These are phyloP conservation scores for Hevea brasiliensis DNA, from an alignment of 345 rosid species.

Conservation along the genomic window DNA sequence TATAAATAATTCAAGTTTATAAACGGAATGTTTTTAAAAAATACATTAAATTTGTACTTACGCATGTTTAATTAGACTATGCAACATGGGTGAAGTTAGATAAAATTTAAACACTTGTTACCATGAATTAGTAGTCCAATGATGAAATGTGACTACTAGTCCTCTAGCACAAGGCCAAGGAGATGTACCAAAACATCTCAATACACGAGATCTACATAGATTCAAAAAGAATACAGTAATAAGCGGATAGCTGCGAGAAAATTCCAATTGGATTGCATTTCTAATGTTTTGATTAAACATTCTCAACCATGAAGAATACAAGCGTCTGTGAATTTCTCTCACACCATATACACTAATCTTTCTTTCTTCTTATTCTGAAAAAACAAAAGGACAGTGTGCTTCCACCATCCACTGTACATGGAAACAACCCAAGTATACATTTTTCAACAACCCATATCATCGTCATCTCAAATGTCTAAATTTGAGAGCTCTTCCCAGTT, in stretches of 20 bases:
- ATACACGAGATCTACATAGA: too few relatives aligned
- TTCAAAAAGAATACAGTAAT: neutral
- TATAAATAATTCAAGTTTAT: too few relatives aligned
- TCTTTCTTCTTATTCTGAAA: slow-evolving; percentile 42
- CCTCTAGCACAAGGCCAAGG: too few relatives aligned
- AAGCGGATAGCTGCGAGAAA: neutral
- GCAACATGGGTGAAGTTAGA: too few relatives aligned
- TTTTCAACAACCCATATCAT: slow-evolving; percentile 32
- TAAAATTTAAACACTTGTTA: too few relatives aligned
- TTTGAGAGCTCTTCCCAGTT: slow-evolving; percentile 33
- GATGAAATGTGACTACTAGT: too few relatives aligned
- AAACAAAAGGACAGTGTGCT: slow-evolving; percentile 40
- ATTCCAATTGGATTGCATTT: slow-evolving; percentile 22
- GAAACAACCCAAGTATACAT: slow-evolving; percentile 52
- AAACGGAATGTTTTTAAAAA: too few relatives aligned
- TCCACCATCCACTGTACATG: slow-evolving; percentile 63
- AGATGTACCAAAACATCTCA: too few relatives aligned
- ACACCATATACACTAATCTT: slow-evolving; percentile 46
- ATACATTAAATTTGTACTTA: too few relatives aligned
- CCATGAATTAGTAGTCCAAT: too few relatives aligned
- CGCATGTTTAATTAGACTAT: too few relatives aligned
- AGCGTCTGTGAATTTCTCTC: slow-evolving; percentile 29
- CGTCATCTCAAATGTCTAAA: slow-evolving; percentile 30
- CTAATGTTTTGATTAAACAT: slow-evolving; percentile 23
- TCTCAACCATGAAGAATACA: slow-evolving; percentile 37